Evolutionary conservation across 345 rosid species (phyloP), one percentile per base, ranked within the genome.

Genomic region (Lepidium didymum): DNA sequence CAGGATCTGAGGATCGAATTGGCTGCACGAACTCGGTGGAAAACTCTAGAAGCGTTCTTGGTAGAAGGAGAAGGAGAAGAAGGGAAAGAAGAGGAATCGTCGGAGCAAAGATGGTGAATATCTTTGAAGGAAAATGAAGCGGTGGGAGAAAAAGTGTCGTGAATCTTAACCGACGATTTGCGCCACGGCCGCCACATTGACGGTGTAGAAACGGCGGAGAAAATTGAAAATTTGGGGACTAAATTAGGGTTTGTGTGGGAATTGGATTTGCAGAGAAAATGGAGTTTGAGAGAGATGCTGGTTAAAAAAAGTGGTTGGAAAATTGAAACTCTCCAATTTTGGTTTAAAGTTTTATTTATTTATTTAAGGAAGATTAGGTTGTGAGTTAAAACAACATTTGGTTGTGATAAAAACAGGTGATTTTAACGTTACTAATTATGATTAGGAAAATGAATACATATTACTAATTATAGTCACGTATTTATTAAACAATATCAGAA

Each of bases 161-260:
- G 83, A 79, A 80, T 75, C 74, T 75, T 76, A 34, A 81, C 81
- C 55, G 86, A 66, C 52, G 98, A 73, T 82, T 84, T 84, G 16
- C 76, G 76, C 89, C 92, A 80, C 84, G 83, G 85, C 82, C 88
- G 87, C 98, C 98, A 92, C 98, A 92, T 92, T 79, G 86, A 79
- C 68, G 83, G 81, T 74, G 68, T 60, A 52, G 55, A 55, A 40
- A 55, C 38, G 62, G 59, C 56, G 76, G 62, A 50, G 47, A 50
- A 25, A 44, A 18, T 29, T 46, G 41, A 51, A 19, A 33, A 8
- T 35, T 41, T 23, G 25, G 29, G 12, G 34, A 14, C 19, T 31
- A 11, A 27, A 60, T 53, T 74, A 74, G 78, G 78, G 78, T 68
- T 67, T 37, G 52, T 61, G 41, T 21, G 61, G 31, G 19, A 15